phyloP scores from a whole-genome alignment of 768 basidiomycete genomes.

The Termitomyces sp. region DNA sequence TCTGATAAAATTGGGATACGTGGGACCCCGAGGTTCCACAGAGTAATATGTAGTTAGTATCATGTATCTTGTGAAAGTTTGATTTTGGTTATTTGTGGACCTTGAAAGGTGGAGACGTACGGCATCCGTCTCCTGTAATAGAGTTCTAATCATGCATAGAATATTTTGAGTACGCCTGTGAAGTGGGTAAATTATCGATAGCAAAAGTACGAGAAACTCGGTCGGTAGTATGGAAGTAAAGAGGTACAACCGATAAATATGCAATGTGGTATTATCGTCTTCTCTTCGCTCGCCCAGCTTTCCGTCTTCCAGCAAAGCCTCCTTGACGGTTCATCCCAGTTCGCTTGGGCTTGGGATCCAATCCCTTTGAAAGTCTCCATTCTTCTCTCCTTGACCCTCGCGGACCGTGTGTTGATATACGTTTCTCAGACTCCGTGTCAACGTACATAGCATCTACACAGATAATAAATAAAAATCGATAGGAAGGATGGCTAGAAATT shows the following conservation, averaged over 20 bases:
- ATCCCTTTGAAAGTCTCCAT: conserved; percentile 80
- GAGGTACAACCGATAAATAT: not conserved
- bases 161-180: not conserved
- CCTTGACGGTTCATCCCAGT: conserved; percentile 68
- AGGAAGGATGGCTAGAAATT: not conserved
- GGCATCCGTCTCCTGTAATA: not conserved
- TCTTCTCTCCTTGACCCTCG: conserved; percentile 72
- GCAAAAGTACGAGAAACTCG: not conserved
- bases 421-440: conserved; percentile 34
- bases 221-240: not conserved
- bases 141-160: not conserved
- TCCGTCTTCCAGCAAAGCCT: conserved; percentile 50
- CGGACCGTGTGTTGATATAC: conserved; percentile 79
- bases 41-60: not conserved
- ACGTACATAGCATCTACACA: conserved; percentile 48
- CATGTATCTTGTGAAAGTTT: not conserved
- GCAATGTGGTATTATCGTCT: conserved; percentile 44
- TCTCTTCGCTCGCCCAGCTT: conserved; percentile 66
- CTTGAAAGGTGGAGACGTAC: not conserved
- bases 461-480: conserved; percentile 12
- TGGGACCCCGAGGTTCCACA: not conserved
- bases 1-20: conserved; percentile 2
- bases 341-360: conserved; percentile 44
- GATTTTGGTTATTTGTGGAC: not conserved
- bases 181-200: not conserved